Base-by-base conservation (phyloP, 345 rosid species). In the Jatropha curcas region DNA sequence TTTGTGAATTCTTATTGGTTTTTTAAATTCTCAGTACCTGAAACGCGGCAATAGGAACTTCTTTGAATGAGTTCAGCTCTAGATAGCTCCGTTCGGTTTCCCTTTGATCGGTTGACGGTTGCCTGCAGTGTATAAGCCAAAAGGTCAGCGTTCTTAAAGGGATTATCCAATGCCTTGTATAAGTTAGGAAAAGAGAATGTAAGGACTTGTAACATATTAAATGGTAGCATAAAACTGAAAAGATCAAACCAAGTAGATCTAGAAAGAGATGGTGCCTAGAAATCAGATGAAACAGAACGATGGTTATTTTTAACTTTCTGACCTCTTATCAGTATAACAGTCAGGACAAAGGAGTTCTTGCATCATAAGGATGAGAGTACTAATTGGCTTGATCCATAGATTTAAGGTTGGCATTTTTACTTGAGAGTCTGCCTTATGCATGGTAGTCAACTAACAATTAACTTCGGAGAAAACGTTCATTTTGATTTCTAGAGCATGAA, bases 21-120 rank as follows among this genome's bases (percentile, higher is more conserved):
- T 41, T 1, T 55, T 55, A 30, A 25, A n/a, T 12, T 67, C 39
- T 37, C 67, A 76, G 37, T 82, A 94, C 98, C 97, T 77, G 94
- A 82, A 71, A 94, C 92, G 43, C 92, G 94, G 75, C 99, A 94
- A 70, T 92, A 90, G 51, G 97, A 88, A 81, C 98, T 94, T 82
- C 77, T 92, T 70, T 84, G 86, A 60, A 94, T 85, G 78, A 94
- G 94, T 45, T 94, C 98, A 50, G 98, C 83, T 84, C 82, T 83
- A 31, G 98, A 88, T 46, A 90, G 79, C 69, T 92, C 97, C 8
- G 88, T 94, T 69, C 83, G 86, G 50, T 94, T 92, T 52, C 97
- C 97, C 83, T 94, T 94, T 50, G 97, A 88, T 79, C 97, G 85
- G 68, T 92, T 94, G 30, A 88, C 98, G 19, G 88, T 89, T 62